Conservation (phyloP, 768 basidiomycete species). For the Macrocybe gigantea region DNA sequence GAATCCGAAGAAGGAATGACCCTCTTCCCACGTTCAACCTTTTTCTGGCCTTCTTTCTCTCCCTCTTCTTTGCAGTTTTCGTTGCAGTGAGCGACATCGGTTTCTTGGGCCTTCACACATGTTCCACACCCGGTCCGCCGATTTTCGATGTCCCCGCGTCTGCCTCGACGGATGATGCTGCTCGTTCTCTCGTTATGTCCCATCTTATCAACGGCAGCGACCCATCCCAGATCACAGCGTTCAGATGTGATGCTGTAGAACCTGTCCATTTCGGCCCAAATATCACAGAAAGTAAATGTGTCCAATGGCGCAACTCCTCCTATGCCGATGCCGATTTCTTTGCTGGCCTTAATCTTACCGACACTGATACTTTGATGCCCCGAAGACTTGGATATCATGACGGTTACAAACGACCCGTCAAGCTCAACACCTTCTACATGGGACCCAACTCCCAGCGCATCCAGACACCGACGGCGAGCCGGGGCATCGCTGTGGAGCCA, state of each 20-base stretch:
- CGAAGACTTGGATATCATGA: neutral
- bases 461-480: neutral
- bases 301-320: neutral
- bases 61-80: slow-evolving; percentile 8
- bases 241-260: slow-evolving; percentile 6
- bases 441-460: neutral
- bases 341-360: neutral
- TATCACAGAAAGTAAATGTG: neutral
- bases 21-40: slow-evolving; percentile 9
- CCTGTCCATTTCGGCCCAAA: neutral
- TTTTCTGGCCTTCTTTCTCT: slow-evolving; percentile 12
- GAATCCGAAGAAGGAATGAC: slow-evolving; percentile 11
- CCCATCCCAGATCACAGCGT: slow-evolving; percentile 5
- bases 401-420: neutral
- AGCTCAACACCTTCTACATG: neutral
- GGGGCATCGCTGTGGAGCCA: neutral
- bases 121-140: slow-evolving; percentile 9
- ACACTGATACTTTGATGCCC: neutral
- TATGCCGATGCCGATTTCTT: neutral
- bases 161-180: slow-evolving; percentile 7
- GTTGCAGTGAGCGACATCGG: slow-evolving; percentile 11
- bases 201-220: slow-evolving; percentile 11
- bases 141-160: slow-evolving; percentile 14
- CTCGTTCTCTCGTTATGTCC: slow-evolving; percentile 3
- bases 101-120: slow-evolving; percentile 10